These are phyloP conservation scores for Fusarium acutatum DNA, from an alignment of 2,329 filamentous ascomycete species.

Conservation along the genomic window DNA sequence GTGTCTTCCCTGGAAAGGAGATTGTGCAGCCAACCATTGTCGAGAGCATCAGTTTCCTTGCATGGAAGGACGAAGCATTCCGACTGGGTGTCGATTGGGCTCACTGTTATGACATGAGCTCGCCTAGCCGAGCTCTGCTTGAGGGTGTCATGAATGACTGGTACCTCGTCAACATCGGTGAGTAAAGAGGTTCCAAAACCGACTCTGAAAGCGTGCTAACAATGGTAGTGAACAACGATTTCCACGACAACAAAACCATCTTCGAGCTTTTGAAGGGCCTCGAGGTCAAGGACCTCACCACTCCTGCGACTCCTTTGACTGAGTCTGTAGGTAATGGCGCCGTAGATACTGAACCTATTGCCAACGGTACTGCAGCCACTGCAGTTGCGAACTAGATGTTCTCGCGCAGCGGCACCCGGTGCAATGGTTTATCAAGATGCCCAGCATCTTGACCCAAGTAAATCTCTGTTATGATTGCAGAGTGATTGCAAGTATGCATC, in stretches of 20 bases:
- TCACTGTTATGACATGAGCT: constrained; percentile 82
- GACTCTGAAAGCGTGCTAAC: not conserved
- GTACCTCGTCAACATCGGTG: constrained; percentile 95
- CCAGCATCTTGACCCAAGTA: constrained; percentile 3
- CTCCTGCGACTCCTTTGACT: constrained; percentile 41
- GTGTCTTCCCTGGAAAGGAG: constrained; percentile 97
- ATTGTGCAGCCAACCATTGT: constrained; percentile 99
- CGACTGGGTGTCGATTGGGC: constrained; percentile 93
- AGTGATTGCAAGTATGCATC: constrained; percentile 24
- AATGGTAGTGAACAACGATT: constrained; percentile 89
- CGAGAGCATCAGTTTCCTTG: constrained; percentile 95
- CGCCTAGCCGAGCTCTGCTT: constrained; percentile 81
- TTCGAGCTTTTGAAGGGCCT: constrained; percentile 88
- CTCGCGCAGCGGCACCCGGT: not conserved
- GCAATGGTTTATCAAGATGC: not conserved
- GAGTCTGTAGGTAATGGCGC: constrained; percentile 27
- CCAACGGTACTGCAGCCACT: constrained; percentile 15
- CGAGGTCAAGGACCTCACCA: constrained; percentile 70
- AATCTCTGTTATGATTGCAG: constrained; percentile 2
- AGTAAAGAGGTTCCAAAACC: constrained; percentile 45
- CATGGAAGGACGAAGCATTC: constrained; percentile 99
- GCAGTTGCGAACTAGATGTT: constrained; percentile 26
- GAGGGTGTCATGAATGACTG: constrained; percentile 86
- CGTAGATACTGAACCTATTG: constrained; percentile 4
- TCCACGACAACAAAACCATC: constrained; percentile 83